A percentile compares a stretch with the other conserved stretches of the same genome.
Conservation (phyloP, 176 grass and related monocot genomes). For the Oryza longistaminata region DNA sequence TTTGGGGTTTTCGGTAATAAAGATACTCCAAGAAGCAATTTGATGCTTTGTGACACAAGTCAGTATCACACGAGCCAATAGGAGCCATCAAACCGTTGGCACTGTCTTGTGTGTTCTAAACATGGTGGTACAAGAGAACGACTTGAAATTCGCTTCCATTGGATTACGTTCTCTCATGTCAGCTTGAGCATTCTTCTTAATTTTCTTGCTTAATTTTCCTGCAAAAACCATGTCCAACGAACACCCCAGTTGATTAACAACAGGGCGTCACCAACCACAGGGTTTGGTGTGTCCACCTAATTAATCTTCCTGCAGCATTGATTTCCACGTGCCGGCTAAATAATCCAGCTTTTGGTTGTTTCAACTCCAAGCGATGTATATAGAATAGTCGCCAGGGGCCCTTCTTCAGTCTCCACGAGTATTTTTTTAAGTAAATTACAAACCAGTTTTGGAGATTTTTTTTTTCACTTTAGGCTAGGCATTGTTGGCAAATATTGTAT, state of each 20-base stretch:
- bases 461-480: too few species aligned
- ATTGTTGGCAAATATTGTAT: too few species aligned
- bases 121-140: not conserved
- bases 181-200: not conserved
- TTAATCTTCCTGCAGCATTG: not conserved
- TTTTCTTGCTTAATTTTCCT: not conserved
- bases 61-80: not conserved
- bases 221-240: not conserved
- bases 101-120: not conserved
- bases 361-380: not conserved
- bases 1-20: not conserved
- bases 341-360: not conserved
- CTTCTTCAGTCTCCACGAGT: not conserved
- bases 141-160: not conserved
- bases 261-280: not conserved
- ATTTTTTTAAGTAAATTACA: too few species aligned
- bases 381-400: too few species aligned
- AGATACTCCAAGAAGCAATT: not conserved
- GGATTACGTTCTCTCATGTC: not conserved
- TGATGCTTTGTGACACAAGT: not conserved
- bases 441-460: too few species aligned
- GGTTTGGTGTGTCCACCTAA: conserved; percentile 27
- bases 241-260: not conserved
- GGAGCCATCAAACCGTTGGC: not conserved
- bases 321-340: conserved; percentile 1